Evolutionary conservation across 805 yeast species (phyloP).

Genomic region (Lachancea cidri): DNA sequence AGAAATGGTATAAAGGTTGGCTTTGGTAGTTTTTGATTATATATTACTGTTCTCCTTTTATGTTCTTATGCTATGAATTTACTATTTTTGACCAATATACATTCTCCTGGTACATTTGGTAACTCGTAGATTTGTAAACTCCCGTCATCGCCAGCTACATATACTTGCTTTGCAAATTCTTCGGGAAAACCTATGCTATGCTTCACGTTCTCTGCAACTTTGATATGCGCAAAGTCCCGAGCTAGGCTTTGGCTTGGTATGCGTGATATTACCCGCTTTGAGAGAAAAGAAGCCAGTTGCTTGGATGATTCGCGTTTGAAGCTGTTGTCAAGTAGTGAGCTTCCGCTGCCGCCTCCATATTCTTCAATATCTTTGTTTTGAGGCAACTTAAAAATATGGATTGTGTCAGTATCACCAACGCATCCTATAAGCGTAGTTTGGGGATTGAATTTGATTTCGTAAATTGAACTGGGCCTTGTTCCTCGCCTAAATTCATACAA

Average conservation of each 20-base stretch:
- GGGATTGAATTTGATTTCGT: conserved; percentile 60
- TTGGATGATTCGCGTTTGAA: conserved; percentile 16
- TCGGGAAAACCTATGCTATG: conserved; percentile 30
- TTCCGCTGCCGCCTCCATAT: conserved; percentile 2
- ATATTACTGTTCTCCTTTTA: background rate
- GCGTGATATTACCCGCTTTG: conserved; percentile 24
- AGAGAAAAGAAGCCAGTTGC: conserved; percentile 22
- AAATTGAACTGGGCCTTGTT: conserved; percentile 66
- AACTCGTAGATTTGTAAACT: conserved; percentile 23
- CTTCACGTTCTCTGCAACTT: conserved; percentile 16
- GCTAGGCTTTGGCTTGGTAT: conserved; percentile 28
- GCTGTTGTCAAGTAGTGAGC: conserved; percentile 3
- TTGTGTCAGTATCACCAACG: conserved; percentile 78
- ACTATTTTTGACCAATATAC: conserved; percentile 27
- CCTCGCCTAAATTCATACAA: conserved; percentile 63
- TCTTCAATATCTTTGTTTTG: conserved; percentile 13
- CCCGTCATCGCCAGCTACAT: conserved; percentile 29
- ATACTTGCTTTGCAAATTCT: conserved; percentile 27
- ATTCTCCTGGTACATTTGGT: conserved; percentile 26
- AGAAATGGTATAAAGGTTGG: conserved; percentile 17
- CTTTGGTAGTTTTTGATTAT: conserved; percentile 9
- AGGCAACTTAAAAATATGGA: conserved; percentile 78
- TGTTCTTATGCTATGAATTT: conserved; percentile 8
- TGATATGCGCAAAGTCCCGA: conserved; percentile 29
- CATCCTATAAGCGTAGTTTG: conserved; percentile 67